phyloP scores from a whole-genome alignment of 371 early-diverging fungal species.

The Mucor lusitanicus region DNA sequence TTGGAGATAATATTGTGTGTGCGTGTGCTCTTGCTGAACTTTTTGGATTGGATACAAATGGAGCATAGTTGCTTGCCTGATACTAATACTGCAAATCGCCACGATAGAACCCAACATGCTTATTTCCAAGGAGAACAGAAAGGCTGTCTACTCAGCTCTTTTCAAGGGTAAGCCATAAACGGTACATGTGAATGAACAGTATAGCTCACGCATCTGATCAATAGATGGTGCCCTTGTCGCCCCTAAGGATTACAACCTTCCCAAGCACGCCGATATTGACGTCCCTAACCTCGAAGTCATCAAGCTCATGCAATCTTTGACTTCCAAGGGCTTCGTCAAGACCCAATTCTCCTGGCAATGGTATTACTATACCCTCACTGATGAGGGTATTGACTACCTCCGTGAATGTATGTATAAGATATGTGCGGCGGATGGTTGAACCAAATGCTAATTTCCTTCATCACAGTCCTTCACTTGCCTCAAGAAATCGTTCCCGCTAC shows the following conservation, averaged over 20 bases:
- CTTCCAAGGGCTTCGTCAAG: constrained; percentile 94
- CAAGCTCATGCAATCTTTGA: constrained; percentile 97
- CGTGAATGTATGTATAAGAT: constrained; percentile 69
- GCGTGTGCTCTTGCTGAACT: neutral
- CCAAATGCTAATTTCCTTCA: neutral
- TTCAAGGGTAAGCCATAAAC: constrained; percentile 68
- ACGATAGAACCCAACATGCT: constrained; percentile 74
- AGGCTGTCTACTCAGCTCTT: constrained; percentile 91
- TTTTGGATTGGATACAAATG: neutral
- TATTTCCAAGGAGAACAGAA: constrained; percentile 95
- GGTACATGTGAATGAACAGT: neutral
- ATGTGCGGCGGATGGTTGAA: neutral
- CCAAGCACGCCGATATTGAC: constrained; percentile 93
- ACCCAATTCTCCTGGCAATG: constrained; percentile 99
- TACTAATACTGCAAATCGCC: neutral
- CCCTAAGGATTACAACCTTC: constrained; percentile 97
- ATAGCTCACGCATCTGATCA: neutral
- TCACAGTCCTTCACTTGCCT: constrained; percentile 89
- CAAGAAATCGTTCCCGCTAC: constrained; percentile 96
- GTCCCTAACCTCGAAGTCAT: constrained; percentile 99
- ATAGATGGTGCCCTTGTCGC: constrained; percentile 97
- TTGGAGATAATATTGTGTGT: neutral
- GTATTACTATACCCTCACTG: constrained; percentile 99
- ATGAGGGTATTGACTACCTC: constrained; percentile 97
- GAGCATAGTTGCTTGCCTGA: neutral